Conservation (phyloP, 73 alveolate genomes). For the Stentor roeselii region DNA sequence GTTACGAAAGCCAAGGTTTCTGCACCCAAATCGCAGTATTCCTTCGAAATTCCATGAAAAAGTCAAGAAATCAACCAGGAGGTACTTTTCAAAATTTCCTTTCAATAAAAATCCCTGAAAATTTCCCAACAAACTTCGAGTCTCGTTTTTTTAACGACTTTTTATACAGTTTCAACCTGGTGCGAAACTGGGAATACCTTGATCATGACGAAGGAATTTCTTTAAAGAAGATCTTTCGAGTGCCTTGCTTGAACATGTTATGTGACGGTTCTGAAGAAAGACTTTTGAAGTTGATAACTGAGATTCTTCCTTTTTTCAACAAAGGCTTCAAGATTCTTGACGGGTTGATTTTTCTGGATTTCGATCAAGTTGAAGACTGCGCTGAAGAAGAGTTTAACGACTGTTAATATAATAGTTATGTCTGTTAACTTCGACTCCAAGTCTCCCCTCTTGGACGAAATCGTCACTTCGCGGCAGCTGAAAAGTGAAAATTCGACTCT, state of each 20-base stretch:
- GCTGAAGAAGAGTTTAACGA: too few species aligned
- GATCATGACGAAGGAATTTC: neutral
- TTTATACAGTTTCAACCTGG: neutral
- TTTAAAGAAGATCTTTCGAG: neutral
- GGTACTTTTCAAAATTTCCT: neutral
- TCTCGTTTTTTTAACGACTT: neutral
- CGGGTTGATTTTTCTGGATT: neutral
- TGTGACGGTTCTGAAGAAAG: constrained; percentile 15
- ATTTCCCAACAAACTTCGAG: neutral
- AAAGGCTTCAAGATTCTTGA: neutral
- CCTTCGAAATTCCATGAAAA: neutral
- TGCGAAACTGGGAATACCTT: neutral
- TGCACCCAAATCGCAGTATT: constrained; percentile 16
- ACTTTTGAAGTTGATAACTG: neutral
- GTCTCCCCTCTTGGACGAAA: too few species aligned
- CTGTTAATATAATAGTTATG: too few species aligned
- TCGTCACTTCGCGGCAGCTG: neutral
- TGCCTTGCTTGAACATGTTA: neutral
- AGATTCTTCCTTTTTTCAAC: neutral
- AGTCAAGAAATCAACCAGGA: neutral
- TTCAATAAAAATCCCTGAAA: neutral
- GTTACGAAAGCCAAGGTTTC: neutral
- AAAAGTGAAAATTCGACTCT: neutral
- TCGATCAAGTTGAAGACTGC: neutral
- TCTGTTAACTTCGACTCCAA: too few species aligned